Base-by-base conservation (phyloP, 129 eudicot genomes). In the sunflower (Helianthus annuus) region DNA sequence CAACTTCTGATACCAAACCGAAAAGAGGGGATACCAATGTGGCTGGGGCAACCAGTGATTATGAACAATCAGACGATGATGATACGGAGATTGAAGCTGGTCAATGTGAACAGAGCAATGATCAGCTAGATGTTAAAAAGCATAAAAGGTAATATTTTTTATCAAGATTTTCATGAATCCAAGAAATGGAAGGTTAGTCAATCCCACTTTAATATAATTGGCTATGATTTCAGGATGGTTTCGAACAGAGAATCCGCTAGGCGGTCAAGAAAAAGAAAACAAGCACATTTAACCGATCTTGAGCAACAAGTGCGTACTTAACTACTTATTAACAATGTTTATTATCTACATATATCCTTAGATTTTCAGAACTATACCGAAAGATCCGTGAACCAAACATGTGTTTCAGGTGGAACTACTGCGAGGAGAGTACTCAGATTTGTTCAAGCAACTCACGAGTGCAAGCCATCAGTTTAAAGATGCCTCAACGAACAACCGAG, bases 241-340 rank as follows among this genome's bases (percentile, higher is more conserved):
- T 89, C 96, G 15, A 92, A 92, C 64, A 83, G 98, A 80, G 95
- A 89, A 81, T 92, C 98, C n/a, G 98, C 98, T 7, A 79, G 95
- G 64, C 96, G 98, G 40, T 92, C 96, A n/a, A 83, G 98, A 75
- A 78, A 82, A 76, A 80, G 96, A 70, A 92, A 83, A 75, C 96
- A 92, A 80, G 96, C 79, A 2, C 90, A 92, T 48, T 70, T 89
- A 60, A 67, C 80, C 27, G 98, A 87, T 16, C 94, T 92, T 60
- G 96, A 92, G 66, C 78, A 77, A 52, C 96, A 89, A 88, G 98
- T 92, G 66, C 6, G 80, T 56, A 10, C 42, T 27, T 27, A 27
- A 27, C 32, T 27, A 27, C 32, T 66, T 17, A 39, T 15, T 62
- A 14, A 29, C 14, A 11, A 10, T 65, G 59, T 40, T 68, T 11